These are phyloP conservation scores for Elongisporangium anandrum DNA, from an alignment of 352 stramenopile species.

Conservation along the genomic window DNA sequence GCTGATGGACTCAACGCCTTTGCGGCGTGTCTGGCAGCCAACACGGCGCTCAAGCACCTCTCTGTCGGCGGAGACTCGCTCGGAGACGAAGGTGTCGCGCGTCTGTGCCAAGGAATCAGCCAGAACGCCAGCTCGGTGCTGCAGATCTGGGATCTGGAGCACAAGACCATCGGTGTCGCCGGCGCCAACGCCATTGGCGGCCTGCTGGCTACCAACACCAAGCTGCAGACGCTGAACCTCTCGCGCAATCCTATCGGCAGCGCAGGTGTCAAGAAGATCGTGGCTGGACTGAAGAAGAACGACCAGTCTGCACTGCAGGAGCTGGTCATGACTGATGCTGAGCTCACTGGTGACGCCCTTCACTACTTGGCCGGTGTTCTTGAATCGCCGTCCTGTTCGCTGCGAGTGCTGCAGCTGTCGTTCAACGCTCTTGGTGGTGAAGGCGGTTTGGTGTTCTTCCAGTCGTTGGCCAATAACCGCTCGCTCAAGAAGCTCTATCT, in stretches of 20 bases:
- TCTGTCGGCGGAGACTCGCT: slow-evolving; percentile 57
- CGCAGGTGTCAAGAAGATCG: slow-evolving; percentile 30
- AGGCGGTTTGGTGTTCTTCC: slow-evolving; percentile 36
- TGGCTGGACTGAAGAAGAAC: slow-evolving; percentile 36
- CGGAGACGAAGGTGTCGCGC: slow-evolving; percentile 40
- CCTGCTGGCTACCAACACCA: slow-evolving; percentile 43
- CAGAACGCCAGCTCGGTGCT: slow-evolving; percentile 49
- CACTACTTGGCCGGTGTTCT: slow-evolving; percentile 41
- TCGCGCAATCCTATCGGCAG: slow-evolving; percentile 60
- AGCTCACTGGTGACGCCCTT: slow-evolving; percentile 39
- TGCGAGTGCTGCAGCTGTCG: slow-evolving; percentile 61
- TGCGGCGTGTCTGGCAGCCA: slow-evolving; percentile 58
- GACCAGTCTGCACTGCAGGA: slow-evolving; percentile 18
- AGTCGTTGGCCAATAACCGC: slow-evolving; percentile 48
- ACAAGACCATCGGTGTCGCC: slow-evolving; percentile 48
- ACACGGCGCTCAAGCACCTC: slow-evolving; percentile 62
- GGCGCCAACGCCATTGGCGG: slow-evolving; percentile 45
- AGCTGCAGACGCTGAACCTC: slow-evolving; percentile 44
- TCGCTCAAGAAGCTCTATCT: slow-evolving; percentile 63
- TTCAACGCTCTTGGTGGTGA: slow-evolving; percentile 54
- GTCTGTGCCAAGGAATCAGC: slow-evolving; percentile 43
- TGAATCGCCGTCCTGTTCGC: slow-evolving; percentile 32
- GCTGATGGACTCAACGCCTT: slow-evolving; percentile 39
- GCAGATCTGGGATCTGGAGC: slow-evolving; percentile 66
- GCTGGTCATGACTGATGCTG: slow-evolving; percentile 43